A percentile compares a stretch with the other conserved stretches of the same genome.
phyloP scores from a whole-genome alignment of 257 asterid species.

The Solanum stenotomum region DNA sequence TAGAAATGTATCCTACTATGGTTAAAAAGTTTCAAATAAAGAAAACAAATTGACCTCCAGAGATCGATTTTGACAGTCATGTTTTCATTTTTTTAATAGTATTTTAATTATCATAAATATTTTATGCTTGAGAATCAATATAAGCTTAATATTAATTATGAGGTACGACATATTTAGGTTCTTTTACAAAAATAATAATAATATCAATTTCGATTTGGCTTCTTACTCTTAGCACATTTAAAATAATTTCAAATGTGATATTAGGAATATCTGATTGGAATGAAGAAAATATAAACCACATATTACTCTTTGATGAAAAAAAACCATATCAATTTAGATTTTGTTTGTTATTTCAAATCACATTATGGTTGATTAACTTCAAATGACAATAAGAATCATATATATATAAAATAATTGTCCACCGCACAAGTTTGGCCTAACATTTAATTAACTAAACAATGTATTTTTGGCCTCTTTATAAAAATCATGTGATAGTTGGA shows the following conservation, averaged over 20 bases:
- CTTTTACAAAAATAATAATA: not conserved
- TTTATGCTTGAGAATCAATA: not conserved
- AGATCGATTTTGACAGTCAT: not conserved
- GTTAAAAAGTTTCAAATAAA: too few species aligned
- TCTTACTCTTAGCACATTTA: not conserved
- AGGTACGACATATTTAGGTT: not conserved
- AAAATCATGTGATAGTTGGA: not conserved
- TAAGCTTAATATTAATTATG: not conserved
- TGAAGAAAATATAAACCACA: not conserved
- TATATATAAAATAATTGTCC: too few species aligned
- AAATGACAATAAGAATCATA: too few species aligned
- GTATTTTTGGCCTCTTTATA: not conserved
- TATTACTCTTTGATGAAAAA: not conserved
- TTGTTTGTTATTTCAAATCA: too few species aligned
- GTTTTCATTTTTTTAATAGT: too few species aligned
- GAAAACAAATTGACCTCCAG: not conserved
- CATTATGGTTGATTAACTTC: too few species aligned
- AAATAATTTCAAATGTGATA: not conserved
- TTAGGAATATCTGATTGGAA: not conserved
- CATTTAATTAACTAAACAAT: not conserved
- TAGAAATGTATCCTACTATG: not conserved
- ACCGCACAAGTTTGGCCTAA: too few species aligned
- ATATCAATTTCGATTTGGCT: not conserved
- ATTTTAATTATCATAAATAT: not conserved
- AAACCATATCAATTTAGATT: not conserved